These are phyloP conservation scores for Boletales sp. DNA, from an alignment of 768 basidiomycete species.

Conservation along the genomic window DNA sequence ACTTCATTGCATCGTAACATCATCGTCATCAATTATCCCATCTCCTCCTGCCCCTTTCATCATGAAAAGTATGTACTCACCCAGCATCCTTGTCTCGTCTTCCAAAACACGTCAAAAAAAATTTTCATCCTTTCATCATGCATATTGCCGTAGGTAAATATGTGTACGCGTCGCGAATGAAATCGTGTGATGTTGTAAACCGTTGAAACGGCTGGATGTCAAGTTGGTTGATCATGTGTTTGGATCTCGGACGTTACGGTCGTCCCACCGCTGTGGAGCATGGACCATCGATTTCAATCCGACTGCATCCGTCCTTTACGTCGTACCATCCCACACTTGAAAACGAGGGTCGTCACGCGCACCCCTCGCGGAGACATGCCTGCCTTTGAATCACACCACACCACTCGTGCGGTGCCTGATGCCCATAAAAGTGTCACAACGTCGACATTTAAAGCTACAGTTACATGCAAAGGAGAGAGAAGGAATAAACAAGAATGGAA, in stretches of 20 bases:
- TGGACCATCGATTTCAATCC: too few species aligned
- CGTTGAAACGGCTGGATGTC: background rate
- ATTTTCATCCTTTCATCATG: background rate
- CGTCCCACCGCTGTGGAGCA: too few species aligned
- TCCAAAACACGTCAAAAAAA: background rate
- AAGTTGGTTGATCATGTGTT: too few species aligned
- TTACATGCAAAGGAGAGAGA: background rate
- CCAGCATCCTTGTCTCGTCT: background rate
- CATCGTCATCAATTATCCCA: background rate
- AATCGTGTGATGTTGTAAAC: background rate
- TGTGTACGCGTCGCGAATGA: background rate
- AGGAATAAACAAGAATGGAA: background rate
- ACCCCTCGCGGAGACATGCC: too few species aligned
- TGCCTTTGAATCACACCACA: too few species aligned
- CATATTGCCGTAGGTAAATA: background rate
- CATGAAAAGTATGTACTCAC: background rate
- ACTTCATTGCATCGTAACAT: background rate
- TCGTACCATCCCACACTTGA: too few species aligned
- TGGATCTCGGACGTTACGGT: too few species aligned
- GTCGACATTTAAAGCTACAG: background rate
- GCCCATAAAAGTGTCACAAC: background rate
- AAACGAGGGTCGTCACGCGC: too few species aligned
- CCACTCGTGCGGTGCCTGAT: too few species aligned
- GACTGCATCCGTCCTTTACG: too few species aligned
- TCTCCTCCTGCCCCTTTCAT: background rate